A percentile compares a stretch with the other conserved stretches of the same genome.
phyloP scores from a whole-genome alignment of 176 grass and related monocot genomes.

The Hordeum marinum region DNA sequence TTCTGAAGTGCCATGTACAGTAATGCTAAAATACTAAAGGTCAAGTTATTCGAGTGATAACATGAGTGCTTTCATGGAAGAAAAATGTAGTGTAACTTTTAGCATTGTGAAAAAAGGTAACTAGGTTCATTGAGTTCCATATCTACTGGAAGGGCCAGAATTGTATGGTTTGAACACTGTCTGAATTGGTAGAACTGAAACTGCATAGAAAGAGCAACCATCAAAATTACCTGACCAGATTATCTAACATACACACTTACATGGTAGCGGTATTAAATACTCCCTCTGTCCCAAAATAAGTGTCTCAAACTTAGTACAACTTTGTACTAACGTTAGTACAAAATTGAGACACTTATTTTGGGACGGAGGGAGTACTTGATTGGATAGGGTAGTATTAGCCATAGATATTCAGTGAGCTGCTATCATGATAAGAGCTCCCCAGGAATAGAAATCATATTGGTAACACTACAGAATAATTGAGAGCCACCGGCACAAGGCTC shows the following conservation, averaged over 20 bases:
- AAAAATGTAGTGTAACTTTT: background rate
- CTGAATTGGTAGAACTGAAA: background rate
- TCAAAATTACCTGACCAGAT: slow-evolving; percentile 5
- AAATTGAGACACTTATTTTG: no score
- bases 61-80: background rate
- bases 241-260: background rate
- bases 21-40: slow-evolving; percentile 2
- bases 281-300: no score
- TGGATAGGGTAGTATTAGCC: background rate
- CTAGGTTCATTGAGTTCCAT: background rate
- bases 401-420: slow-evolving; percentile 2
- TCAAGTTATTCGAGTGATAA: background rate
- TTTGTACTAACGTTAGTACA: no score
- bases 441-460: background rate
- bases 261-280: background rate
- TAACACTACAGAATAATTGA: slow-evolving; percentile 3
- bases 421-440: background rate
- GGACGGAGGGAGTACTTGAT: background rate
- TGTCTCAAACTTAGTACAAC: no score
- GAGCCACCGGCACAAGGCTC: background rate
- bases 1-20: background rate
- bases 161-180: background rate
- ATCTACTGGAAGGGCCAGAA: background rate
- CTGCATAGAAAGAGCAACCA: background rate
- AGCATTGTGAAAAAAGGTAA: background rate